Base-by-base conservation (phyloP, 2,329 filamentous ascomycete genomes). In the Echinosphaeria canescens region DNA sequence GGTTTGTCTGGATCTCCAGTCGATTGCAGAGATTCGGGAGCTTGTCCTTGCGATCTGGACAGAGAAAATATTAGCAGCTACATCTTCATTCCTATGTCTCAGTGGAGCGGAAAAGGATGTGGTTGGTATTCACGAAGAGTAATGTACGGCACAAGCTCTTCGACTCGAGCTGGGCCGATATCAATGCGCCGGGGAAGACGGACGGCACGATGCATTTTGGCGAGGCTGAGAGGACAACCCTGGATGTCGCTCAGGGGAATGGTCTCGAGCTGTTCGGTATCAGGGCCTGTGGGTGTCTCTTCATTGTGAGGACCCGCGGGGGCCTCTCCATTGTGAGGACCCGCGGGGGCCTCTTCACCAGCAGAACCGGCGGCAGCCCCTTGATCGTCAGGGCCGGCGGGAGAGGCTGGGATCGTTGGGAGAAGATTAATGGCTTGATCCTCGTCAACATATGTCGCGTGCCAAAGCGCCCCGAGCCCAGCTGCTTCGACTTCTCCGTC, bases 131-230 rank as follows among this genome's bases (percentile, higher is more conserved):
- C 9, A 29, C 31, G 29, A 31, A 37, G 34, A 30, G 26, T 34
- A 29, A 37, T 20, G 16, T 27, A 33, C 17, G n/a, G n/a, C n/a
- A n/a, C n/a, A n/a, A n/a, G n/a, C n/a, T n/a, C n/a, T n/a, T n/a
- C n/a, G 15, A 26, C 32, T 9, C 27, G 13, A 10, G 19, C 22
- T 11, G 8, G 10, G 19, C 35, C 19, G 8, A 17, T 23, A 26
- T 37, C 34, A 22, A 35, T 16, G 10, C 34, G 31, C 10, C 35
- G 32, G 3, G 33, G 33, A n/a, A 34, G 22, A 4, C 23, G 27
- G 13, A 29, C 10, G 11, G 10, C 13, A 20, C 17, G 15, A 22
- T 30, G 29, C 13, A 28, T 30, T n/a, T 23, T 10, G 25, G 27
- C 28, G 9, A 31, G 18, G 23, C 23, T 25, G 16, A 33, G 36